Evolutionary conservation across 2,329 filamentous ascomycete genomes (phyloP), one percentile per base, ranked within the genome.

Genomic region (Aaosphaeria pasadenensis): DNA sequence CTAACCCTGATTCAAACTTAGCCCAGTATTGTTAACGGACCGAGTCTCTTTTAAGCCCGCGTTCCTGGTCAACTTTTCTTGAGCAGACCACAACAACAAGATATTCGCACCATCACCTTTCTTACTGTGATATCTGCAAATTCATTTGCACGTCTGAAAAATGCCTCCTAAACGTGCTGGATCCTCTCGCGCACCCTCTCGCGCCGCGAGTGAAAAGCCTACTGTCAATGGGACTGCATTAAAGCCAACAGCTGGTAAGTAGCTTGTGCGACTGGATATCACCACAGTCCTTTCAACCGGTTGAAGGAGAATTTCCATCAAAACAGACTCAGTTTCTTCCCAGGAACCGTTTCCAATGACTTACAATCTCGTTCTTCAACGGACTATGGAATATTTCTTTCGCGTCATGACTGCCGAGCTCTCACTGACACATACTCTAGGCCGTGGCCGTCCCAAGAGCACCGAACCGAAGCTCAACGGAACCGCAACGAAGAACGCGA

Each of bases 121-220:
- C 33, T 36, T 36, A 9, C 33, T 36, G 17, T 24, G 7, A 36
- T n/a, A n/a, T n/a, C 9, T 36, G 33, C 56, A 54, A 52, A 52
- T 41, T 40, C 39, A 46, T 45, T 33, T 40, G 9, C 9, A 47
- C 42, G 32, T 13, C 40, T 9, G 29, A 28, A 28, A 24, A 40
- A 40, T 69, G 65, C 59, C 64, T 52, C 62, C 61, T 46, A 59
- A 58, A 55, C 52, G 54, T 43, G 30, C 48, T 39, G 17, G 17
- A 24, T 24, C 17, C 17, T n/a, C 9, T 36, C 33, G 33, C 33
- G 33, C 33, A 9, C 33, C 33, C 7, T 47, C 65, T 43, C 64
- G 65, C 56, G 57, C 60, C 43, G 57, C 62, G 30, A 56, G 58
- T 50, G 57, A 59, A 45, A 60, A 62, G 49, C 51, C 62, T 48